phyloP scores from a whole-genome alignment of 1,284 basidiomycete genomes.

The Moniliophthora roreri region DNA sequence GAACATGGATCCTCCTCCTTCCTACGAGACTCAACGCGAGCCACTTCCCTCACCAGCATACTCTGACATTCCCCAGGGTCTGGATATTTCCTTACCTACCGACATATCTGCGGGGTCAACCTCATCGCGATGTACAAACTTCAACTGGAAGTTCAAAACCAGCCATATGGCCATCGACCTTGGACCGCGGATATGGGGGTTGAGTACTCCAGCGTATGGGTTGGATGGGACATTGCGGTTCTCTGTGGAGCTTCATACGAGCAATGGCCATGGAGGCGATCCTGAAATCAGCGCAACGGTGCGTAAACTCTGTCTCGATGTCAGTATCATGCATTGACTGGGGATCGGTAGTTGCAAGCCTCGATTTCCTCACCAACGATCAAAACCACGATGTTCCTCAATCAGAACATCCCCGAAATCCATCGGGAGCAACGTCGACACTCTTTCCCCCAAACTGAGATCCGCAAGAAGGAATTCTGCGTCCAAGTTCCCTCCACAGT shows the following conservation, averaged over 20 bases:
- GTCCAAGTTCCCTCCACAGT: background rate
- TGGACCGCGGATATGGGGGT: constrained; percentile 2
- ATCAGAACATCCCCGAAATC: background rate
- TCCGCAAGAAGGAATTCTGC: background rate
- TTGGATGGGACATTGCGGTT: background rate
- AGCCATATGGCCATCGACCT: constrained; percentile 3
- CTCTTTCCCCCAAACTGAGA: background rate
- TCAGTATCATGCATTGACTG: background rate
- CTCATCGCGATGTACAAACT: background rate
- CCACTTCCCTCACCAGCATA: background rate
- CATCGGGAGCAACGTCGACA: background rate
- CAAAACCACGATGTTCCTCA: background rate
- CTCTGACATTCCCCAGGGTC: background rate
- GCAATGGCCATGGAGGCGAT: background rate
- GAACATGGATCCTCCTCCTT: too few relatives aligned
- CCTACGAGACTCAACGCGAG: too few relatives aligned
- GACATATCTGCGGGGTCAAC: background rate
- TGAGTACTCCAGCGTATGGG: background rate
- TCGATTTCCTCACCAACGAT: background rate
- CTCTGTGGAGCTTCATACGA: background rate
- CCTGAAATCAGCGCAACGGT: background rate
- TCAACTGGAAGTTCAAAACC: constrained; percentile 4
- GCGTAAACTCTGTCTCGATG: background rate
- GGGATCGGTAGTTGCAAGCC: background rate
- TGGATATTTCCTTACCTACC: background rate